Evolutionary conservation across 495 filamentous ascomycete genomes (phyloP), one percentile per base, ranked within the genome.

Genomic region (Parachaetomium inaequale): DNA sequence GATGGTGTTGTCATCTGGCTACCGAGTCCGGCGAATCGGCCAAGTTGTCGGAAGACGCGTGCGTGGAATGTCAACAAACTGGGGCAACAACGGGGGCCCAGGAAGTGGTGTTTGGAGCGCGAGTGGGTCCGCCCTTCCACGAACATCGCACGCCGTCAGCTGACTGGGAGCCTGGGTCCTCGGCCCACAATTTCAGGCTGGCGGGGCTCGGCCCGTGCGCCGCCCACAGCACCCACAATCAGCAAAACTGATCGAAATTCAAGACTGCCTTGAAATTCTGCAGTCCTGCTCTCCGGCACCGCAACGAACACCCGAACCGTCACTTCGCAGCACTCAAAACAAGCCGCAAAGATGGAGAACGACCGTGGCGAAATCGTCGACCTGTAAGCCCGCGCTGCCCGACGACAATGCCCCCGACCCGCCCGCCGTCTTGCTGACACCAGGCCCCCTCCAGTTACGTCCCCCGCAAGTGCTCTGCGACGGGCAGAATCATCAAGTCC

Each of bases 401-500:
- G 42, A 49, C 49, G 46, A 65, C 21, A 51, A 61, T 40, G 43
- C 0, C 55, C 51, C n/a, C 53, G 61, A 54, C 10, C 23, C 31
- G 17, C 12, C 29, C 38, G 34, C 43, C 43, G 15, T 42, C 38
- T 31, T 59, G 62, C 66, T 66, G 62, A 66, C 56, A 59, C 38
- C 34, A 51, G 17, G 42, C 31, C 23, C 26, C 57, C 17, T 70
- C 64, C 75, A 96, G 92, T 78, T 98, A 97, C 85, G 92, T 97
- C 84, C 93, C 95, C 78, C 92, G 94, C 85, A 99, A 93, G 86
- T 93, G 91, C 88, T 89, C 85, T 78, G 91, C 90, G 72, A 93
- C 90, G 78, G 90, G 90, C 88, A 87, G 90, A 80, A 96, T 98
- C 86, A 96, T 98, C 87, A 96, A 96, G 84, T 90, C 94, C 82